Conservation (phyloP, 805 yeast species). For the Kodamaea restingae region DNA sequence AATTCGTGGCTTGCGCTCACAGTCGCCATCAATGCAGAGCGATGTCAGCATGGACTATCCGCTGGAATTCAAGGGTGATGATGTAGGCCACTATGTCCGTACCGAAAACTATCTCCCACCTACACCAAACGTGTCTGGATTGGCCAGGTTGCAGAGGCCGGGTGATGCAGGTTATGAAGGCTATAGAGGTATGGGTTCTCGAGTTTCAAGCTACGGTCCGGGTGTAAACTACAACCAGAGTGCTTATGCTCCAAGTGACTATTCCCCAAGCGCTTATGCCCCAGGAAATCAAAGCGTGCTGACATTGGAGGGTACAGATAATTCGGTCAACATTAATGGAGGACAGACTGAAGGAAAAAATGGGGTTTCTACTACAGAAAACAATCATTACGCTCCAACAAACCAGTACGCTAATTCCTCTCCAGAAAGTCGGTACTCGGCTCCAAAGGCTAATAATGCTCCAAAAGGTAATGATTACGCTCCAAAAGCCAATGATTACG, state of each 20-base stretch:
- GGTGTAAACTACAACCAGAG: background rate
- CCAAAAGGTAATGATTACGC: background rate
- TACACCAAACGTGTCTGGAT: too few relatives aligned
- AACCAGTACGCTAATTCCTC: too few relatives aligned
- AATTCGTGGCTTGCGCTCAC: conserved; percentile 5
- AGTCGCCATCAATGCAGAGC: conserved; percentile 30
- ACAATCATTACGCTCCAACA: background rate
- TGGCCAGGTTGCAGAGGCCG: too few relatives aligned
- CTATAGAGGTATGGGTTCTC: background rate
- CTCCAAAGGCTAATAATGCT: background rate
- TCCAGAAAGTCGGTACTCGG: too few relatives aligned
- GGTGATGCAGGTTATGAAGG: too few relatives aligned
- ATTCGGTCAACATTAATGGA: too few relatives aligned
- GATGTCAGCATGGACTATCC: conserved; percentile 31
- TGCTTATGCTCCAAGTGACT: background rate
- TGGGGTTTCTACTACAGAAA: background rate
- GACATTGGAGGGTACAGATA: too few relatives aligned
- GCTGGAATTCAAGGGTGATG: conserved; percentile 18
- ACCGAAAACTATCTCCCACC: too few relatives aligned
- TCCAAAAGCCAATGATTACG: too few relatives aligned
- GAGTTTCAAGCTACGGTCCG: background rate
- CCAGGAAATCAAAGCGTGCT: conserved; percentile 6
- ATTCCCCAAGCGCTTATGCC: background rate
- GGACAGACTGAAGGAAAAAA: conserved; percentile 4
- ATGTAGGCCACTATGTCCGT: too few relatives aligned